These are phyloP conservation scores for Quillaja saponaria DNA, from an alignment of 306 rosid genomes.

Conservation along the genomic window DNA sequence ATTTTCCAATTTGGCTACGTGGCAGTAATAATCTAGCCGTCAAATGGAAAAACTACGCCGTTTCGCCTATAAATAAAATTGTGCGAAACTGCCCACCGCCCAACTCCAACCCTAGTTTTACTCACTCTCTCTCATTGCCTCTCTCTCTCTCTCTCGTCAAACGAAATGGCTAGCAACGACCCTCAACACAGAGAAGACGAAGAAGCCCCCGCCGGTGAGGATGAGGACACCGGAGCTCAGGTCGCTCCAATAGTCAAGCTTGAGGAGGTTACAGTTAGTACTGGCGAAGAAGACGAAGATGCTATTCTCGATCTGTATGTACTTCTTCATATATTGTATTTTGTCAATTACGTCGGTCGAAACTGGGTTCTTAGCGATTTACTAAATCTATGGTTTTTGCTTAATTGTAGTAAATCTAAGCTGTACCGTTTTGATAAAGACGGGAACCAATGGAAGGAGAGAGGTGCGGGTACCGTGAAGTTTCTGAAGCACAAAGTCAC, in stretches of 20 bases:
- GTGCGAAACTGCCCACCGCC: neutral
- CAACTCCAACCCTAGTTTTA: slow-evolving; percentile 41
- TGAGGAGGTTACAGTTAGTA: slow-evolving; percentile 68
- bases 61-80: no score
- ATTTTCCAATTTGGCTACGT: no score
- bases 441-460: slow-evolving; percentile 89
- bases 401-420: slow-evolving; percentile 67
- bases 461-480: slow-evolving; percentile 86
- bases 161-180: slow-evolving; percentile 66
- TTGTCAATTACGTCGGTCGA: neutral
- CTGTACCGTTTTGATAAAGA: slow-evolving; percentile 90
- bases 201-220: slow-evolving; percentile 76
- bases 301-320: slow-evolving; percentile 75
- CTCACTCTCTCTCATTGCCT: neutral
- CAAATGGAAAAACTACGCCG: no score
- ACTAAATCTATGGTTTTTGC: slow-evolving; percentile 10
- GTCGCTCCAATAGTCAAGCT: slow-evolving; percentile 94
- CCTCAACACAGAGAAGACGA: slow-evolving; percentile 85
- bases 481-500: slow-evolving; percentile 66
- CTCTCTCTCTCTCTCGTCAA: neutral
- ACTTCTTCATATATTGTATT: neutral
- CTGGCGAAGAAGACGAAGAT: slow-evolving; percentile 85
- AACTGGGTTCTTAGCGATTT: neutral
- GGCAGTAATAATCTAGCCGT: no score
- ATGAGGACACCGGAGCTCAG: slow-evolving; percentile 96